phyloP scores from a whole-genome alignment of 1,139 yeast genomes.

The Candida frijolesensis region DNA sequence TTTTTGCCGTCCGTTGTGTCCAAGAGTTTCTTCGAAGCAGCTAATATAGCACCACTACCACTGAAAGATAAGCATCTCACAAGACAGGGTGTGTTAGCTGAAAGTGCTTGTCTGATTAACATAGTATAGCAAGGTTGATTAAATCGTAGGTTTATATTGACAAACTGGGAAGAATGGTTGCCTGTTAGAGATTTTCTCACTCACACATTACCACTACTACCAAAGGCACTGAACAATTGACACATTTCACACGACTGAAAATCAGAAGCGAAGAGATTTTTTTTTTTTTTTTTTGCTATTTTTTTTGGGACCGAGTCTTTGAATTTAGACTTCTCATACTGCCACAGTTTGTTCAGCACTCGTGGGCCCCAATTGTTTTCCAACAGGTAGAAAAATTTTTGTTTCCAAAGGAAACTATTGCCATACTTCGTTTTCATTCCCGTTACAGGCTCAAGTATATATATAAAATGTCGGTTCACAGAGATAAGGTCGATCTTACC shows the following conservation, averaged over 20 bases:
- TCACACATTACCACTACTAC: background rate
- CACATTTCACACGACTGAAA: background rate
- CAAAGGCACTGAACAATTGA: background rate
- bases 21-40: background rate
- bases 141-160: background rate
- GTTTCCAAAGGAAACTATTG: background rate
- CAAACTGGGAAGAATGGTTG: background rate
- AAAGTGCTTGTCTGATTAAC: background rate
- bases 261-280: background rate
- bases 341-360: background rate
- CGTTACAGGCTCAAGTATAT: background rate
- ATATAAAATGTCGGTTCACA: conserved; percentile 37
- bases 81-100: background rate
- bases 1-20: conserved; percentile 1
- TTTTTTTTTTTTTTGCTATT: background rate
- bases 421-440: background rate
- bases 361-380: background rate
- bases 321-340: background rate
- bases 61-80: conserved; percentile 4
- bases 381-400: background rate
- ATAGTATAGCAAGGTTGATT: background rate
- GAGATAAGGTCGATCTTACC: conserved; percentile 29
- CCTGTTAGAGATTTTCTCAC: background rate
- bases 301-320: background rate
- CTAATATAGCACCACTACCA: background rate